Percentiles rank a stretch among this genome's conserved stretches.
phyloP scores from a whole-genome alignment of 148 eudicot genomes.

The Vaccinium macrocarpon region DNA sequence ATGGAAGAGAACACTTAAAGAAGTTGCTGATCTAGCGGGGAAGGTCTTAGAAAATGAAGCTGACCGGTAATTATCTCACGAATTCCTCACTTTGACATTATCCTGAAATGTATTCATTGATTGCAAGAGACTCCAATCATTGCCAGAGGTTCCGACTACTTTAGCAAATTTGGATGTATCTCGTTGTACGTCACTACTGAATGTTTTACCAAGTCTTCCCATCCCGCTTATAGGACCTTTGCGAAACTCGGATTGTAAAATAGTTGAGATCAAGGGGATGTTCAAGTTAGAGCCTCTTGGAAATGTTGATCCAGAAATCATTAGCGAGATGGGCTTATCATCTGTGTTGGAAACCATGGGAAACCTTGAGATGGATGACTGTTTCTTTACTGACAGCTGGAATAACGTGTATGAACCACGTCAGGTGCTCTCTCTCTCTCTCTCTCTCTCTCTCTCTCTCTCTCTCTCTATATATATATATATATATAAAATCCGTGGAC shows the following conservation, averaged over 20 bases:
- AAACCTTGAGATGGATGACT: not conserved
- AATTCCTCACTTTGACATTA: not conserved
- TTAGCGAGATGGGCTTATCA: not conserved
- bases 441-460: too few relatives aligned
- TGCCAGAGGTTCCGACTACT: not conserved
- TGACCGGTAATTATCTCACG: not conserved
- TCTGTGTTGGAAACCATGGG: not conserved
- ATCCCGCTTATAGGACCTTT: not conserved
- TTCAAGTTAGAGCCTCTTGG: not conserved
- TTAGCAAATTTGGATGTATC: not conserved
- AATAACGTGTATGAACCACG: not conserved
- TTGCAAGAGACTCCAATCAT: not conserved
- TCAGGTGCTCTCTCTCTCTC: slow-evolving; percentile 15
- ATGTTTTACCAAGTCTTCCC: not conserved
- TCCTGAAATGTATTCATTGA: not conserved
- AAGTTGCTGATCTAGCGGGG: not conserved
- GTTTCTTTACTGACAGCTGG: too few relatives aligned
- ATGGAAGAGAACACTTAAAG: not conserved
- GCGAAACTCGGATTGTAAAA: not conserved
- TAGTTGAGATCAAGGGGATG: not conserved
- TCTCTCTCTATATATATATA: too few relatives aligned
- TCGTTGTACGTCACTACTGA: not conserved
- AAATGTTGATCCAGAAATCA: not conserved
- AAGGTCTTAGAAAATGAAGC: not conserved
- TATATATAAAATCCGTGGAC: too few relatives aligned